A percentile compares a stretch with the other conserved stretches of the same genome.
Conservation (phyloP, 768 basidiomycete genomes). For the Lanmaoa rubissima region DNA sequence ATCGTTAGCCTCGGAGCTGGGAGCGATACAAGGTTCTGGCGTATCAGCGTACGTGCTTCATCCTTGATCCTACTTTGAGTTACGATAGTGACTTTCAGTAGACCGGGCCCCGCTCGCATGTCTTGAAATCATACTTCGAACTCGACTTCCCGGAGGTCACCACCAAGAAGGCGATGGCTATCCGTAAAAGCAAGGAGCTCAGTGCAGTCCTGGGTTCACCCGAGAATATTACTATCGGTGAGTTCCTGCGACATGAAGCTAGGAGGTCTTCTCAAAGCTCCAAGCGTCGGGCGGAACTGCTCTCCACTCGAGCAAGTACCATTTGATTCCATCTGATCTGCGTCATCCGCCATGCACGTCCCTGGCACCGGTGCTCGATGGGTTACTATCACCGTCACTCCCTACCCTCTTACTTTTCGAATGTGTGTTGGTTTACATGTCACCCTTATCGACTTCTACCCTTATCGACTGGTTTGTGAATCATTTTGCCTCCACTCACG, state of each 20-base stretch:
- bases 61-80: slow-evolving; percentile 6
- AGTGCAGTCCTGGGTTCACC: slow-evolving; percentile 19
- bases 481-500: slow-evolving; percentile 36
- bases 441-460: slow-evolving; percentile 52
- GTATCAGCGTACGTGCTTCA: slow-evolving; percentile 64
- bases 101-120: slow-evolving; percentile 53
- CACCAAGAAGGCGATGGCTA: slow-evolving; percentile 75
- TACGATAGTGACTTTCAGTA: slow-evolving; percentile 30
- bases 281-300: slow-evolving; percentile 37
- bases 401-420: slow-evolving; percentile 90
- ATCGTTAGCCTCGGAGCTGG: too few species aligned
- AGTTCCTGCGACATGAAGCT: background rate
- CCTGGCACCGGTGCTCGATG: slow-evolving; percentile 38
- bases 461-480: slow-evolving; percentile 75
- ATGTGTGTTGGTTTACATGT: slow-evolving; percentile 89
- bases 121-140: slow-evolving; percentile 70
- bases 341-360: slow-evolving; percentile 52
- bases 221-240: slow-evolving; percentile 16
- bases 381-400: slow-evolving; percentile 50
- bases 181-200: slow-evolving; percentile 60
- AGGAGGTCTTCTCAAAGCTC: background rate
- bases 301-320: slow-evolving; percentile 26
- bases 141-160: slow-evolving; percentile 90
- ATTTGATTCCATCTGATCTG: slow-evolving; percentile 77
- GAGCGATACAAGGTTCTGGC: too few species aligned